These are phyloP conservation scores for Handroanthus guayacan DNA, from an alignment of 257 asterid genomes.

Conservation along the genomic window DNA sequence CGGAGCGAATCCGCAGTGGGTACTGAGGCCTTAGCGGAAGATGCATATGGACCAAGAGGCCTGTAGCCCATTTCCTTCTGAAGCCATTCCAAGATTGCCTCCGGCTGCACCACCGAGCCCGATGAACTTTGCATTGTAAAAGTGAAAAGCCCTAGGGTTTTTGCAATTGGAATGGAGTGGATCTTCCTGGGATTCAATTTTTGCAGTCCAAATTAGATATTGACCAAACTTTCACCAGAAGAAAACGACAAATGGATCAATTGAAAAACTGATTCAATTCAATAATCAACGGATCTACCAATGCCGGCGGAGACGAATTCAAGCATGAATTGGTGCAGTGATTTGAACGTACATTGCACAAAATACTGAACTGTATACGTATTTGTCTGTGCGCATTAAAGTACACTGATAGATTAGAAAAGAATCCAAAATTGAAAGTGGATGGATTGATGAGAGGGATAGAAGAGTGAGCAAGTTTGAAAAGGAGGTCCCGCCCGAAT, in stretches of 20 bases:
- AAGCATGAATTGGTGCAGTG: not conserved
- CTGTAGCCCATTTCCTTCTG: conserved; percentile 95
- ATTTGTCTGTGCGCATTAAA: not conserved
- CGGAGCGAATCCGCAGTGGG: conserved; percentile 84
- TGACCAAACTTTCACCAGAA: not conserved
- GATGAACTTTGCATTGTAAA: conserved; percentile 66
- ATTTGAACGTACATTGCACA: not conserved
- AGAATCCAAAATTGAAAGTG: conserved; percentile 1
- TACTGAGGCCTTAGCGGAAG: conserved; percentile 67
- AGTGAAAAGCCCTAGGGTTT: conserved; percentile 32
- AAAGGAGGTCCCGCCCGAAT: conserved; percentile 38
- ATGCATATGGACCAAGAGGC: conserved; percentile 78
- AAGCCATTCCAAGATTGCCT: conserved; percentile 88
- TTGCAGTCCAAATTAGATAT: conserved; percentile 22
- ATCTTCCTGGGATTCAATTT: conserved; percentile 33
- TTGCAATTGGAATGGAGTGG: conserved; percentile 25
- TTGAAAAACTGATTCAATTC: conserved; percentile 15
- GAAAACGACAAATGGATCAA: conserved; percentile 1
- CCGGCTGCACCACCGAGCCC: conserved; percentile 78
- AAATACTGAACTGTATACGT: not conserved
- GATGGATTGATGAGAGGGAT: conserved; percentile 9
- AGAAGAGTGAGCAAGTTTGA: conserved; percentile 6
- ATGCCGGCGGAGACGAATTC: conserved; percentile 39
- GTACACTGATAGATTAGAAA: not conserved
- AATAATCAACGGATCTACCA: conserved; percentile 39